Evolutionary conservation across 371 early-diverging fungal species (phyloP), one percentile per base, ranked within the genome.

Genomic region (Apophysomyces elegans): DNA sequence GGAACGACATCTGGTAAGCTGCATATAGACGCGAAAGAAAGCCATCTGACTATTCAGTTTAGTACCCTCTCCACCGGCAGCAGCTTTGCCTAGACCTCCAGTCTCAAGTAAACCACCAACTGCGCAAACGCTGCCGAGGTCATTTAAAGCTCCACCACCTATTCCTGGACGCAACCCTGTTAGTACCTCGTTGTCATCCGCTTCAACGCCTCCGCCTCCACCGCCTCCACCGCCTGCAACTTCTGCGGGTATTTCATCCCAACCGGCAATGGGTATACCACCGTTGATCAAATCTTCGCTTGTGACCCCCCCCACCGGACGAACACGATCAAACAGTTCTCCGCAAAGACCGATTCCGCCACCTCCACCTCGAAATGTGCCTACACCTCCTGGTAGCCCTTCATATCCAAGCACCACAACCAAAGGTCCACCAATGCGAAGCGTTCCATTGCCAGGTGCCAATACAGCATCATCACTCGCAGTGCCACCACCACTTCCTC

Each of bases 291-390:
- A 71, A 43, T 63, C 71, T n/a, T 37, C 71, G 16, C 56, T 73
- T 16, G 66, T 58, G 32, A 71, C 81, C 8, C 44, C 75, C 39
- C 35, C 72, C n/a, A 72, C 77, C 35, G 78, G 81, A 5, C 66
- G 81, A 62, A 58, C 75, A 5, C 69, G 78, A 58, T 78, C 81
- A 6, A 75, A 68, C 21, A 81, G 81, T 18, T 78, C 81, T 37
- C 81, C 81, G n/a, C 78, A 76, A 56, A 26, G 77, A 46, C 73
- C 78, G 14, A 59, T 81, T 4, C 81, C 81, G 14, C 75, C 77
- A 5, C 68, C 78, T 7, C 80, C 79, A 11, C 75, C 78, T 32
- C 63, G 76, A 56, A 60, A 70, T 46, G 68, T 72, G 0, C 77
- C 81, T 46, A 68, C 81, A 18, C 73, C 78, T 13, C 78, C 75